phyloP scores from a whole-genome alignment of 495 filamentous ascomycete genomes.

The Chlorociboria aeruginascens region DNA sequence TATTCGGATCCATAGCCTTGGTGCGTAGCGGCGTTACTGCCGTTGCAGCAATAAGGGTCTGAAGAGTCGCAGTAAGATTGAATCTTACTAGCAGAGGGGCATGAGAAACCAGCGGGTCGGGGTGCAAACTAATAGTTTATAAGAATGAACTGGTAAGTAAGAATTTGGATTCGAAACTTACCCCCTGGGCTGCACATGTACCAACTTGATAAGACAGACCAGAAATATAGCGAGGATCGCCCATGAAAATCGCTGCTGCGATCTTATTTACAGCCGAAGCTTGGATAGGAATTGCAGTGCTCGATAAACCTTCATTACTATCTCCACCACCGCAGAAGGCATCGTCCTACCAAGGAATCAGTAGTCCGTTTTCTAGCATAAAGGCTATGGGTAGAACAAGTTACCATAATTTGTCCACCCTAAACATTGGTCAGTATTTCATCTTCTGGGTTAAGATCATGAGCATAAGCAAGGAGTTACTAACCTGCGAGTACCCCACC shows the following conservation, averaged over 20 bases:
- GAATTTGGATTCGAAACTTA: slow-evolving; percentile 26
- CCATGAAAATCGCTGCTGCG: slow-evolving; percentile 53
- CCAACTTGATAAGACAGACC: slow-evolving; percentile 51
- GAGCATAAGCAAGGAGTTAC: not conserved
- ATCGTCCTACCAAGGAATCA: slow-evolving; percentile 26
- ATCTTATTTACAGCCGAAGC: slow-evolving; percentile 34
- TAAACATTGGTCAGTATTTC: slow-evolving; percentile 13
- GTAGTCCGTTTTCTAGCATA: no score
- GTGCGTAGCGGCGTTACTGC: slow-evolving; percentile 42
- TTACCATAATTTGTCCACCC: slow-evolving; percentile 46
- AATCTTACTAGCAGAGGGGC: slow-evolving; percentile 40
- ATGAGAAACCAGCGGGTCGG: slow-evolving; percentile 41
- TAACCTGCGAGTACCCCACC: slow-evolving; percentile 49
- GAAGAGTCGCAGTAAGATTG: slow-evolving; percentile 49
- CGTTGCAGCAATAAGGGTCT: slow-evolving; percentile 55
- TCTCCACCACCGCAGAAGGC: slow-evolving; percentile 50
- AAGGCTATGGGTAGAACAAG: no score
- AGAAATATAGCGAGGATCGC: slow-evolving; percentile 40
- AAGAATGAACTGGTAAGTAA: slow-evolving; percentile 1
- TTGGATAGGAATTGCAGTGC: slow-evolving; percentile 33
- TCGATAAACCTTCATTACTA: slow-evolving; percentile 35
- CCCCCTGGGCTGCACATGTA: slow-evolving; percentile 40
- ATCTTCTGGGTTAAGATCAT: not conserved
- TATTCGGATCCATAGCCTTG: slow-evolving; percentile 48
- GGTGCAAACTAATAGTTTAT: slow-evolving; percentile 34